Conservation (phyloP, 2,329 filamentous ascomycete species). For the Arthrobotrys iridis region DNA sequence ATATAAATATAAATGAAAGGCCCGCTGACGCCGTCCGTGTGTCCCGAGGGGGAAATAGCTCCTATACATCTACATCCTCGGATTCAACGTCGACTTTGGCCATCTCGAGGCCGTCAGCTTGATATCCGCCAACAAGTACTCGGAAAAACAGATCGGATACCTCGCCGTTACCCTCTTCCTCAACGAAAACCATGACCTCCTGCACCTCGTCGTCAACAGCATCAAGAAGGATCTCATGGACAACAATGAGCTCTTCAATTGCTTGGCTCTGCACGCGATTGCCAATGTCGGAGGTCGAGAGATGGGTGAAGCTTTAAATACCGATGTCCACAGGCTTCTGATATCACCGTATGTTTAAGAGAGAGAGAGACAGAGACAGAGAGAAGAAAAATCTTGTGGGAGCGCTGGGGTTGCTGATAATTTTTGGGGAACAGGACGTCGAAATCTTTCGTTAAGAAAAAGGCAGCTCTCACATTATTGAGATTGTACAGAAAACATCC, state of each 20-base stretch:
- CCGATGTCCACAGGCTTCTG: constrained; percentile 89
- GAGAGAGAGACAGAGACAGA: too few species aligned
- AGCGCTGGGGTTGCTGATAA: constrained; percentile 23
- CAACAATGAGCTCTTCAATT: constrained; percentile 97
- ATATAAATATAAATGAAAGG: neutral
- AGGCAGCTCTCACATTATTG: constrained; percentile 91
- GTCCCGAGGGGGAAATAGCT: constrained; percentile 66
- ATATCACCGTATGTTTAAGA: constrained; percentile 82
- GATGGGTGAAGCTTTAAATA: constrained; percentile 93
- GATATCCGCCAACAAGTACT: constrained; percentile 96
- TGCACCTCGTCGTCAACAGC: constrained; percentile 97
- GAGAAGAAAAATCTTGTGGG: neutral
- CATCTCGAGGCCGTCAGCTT: constrained; percentile 98
- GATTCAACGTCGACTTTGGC: constrained; percentile 98
- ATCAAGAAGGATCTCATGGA: constrained; percentile 95
- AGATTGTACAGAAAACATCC: constrained; percentile 94
- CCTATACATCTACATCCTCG: constrained; percentile 97
- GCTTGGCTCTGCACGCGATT: constrained; percentile 93
- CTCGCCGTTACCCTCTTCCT: constrained; percentile 96
- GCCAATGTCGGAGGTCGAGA: constrained; percentile 96
- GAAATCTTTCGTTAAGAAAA: constrained; percentile 99
- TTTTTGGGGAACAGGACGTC: constrained; percentile 69
- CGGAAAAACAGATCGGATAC: constrained; percentile 99
- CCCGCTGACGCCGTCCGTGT: constrained; percentile 56
- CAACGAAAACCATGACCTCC: constrained; percentile 93